Percentiles rank a stretch among this genome's conserved stretches.
These are phyloP conservation scores for Globisporangium abappressorium DNA, from an alignment of 352 stramenopile species.

Conservation along the genomic window DNA sequence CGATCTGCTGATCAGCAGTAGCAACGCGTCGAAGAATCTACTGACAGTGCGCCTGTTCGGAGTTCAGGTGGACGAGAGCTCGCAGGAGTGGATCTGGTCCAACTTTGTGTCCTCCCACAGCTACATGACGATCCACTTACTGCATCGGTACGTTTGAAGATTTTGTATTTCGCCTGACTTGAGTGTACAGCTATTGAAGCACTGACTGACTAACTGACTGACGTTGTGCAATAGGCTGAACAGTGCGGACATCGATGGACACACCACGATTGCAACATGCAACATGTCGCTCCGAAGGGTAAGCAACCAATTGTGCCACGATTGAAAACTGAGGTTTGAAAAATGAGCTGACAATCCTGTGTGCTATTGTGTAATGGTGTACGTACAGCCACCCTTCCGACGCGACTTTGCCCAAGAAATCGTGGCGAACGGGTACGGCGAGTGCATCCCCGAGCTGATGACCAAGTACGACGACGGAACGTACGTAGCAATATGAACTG, in stretches of 20 bases:
- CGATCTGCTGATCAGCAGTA: constrained; percentile 17
- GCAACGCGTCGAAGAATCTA: constrained; percentile 18
- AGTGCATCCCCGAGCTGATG: constrained; percentile 61
- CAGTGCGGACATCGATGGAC: constrained; percentile 14
- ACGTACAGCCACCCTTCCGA: constrained; percentile 38
- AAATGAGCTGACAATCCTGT: not conserved
- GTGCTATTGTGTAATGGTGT: not conserved
- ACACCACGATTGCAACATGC: constrained; percentile 49
- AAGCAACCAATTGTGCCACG: not conserved
- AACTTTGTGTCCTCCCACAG: constrained; percentile 68
- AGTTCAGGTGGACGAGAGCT: constrained; percentile 66
- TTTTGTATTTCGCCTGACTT: not conserved
- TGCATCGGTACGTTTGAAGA: constrained; percentile 44
- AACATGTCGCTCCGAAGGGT: constrained; percentile 48
- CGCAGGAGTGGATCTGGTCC: constrained; percentile 61
- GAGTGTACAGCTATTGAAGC: not conserved
- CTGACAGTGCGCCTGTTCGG: constrained; percentile 70
- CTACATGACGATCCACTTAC: constrained; percentile 54
- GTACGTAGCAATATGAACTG: constrained; percentile 29
- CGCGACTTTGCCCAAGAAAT: constrained; percentile 62
- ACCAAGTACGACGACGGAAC: constrained; percentile 60
- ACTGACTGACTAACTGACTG: not conserved
- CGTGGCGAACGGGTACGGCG: constrained; percentile 50
- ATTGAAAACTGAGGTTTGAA: not conserved
- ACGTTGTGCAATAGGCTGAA: constrained; percentile 4